phyloP scores from a whole-genome alignment of 768 basidiomycete genomes.

The Tremella fuciformis region DNA sequence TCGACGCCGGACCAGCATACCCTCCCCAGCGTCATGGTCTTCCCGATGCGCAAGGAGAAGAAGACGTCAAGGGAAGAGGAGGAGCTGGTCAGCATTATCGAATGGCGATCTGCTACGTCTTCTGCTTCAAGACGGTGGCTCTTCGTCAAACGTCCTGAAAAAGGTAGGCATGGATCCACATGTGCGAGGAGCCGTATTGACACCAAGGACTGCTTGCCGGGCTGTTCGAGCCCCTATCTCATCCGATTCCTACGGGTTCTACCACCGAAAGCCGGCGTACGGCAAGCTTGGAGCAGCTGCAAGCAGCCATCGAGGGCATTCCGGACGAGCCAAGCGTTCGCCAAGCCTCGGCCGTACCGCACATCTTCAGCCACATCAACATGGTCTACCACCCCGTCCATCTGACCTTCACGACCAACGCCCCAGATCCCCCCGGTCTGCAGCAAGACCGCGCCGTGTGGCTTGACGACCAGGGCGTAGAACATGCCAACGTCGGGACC shows the following conservation, averaged over 20 bases:
- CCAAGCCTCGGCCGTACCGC: conserved; percentile 62
- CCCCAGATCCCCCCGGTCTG: conserved; percentile 13
- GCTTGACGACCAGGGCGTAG: conserved; percentile 27
- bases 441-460: conserved; percentile 18
- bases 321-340: conserved; percentile 51
- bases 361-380: conserved; percentile 84
- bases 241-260: conserved; percentile 36
- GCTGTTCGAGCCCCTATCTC: conserved; percentile 72
- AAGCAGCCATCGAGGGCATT: not conserved
- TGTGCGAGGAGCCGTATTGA: not conserved
- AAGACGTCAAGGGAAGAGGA: conserved; percentile 81
- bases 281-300: not conserved
- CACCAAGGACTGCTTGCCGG: conserved; percentile 79
- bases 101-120: conserved; percentile 58
- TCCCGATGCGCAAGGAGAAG: conserved; percentile 78
- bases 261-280: not conserved
- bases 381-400: conserved; percentile 63
- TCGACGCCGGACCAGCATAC: conserved; percentile 11
- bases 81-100: conserved; percentile 79
- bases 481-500: conserved; percentile 48
- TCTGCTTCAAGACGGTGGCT: conserved; percentile 58
- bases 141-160: conserved; percentile 75
- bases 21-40: conserved; percentile 61
- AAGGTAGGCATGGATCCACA: conserved; percentile 57
- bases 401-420: conserved; percentile 14